Evolutionary conservation across 257 asterid genomes (phyloP).

Genomic region (Gardenia jasminoides): DNA sequence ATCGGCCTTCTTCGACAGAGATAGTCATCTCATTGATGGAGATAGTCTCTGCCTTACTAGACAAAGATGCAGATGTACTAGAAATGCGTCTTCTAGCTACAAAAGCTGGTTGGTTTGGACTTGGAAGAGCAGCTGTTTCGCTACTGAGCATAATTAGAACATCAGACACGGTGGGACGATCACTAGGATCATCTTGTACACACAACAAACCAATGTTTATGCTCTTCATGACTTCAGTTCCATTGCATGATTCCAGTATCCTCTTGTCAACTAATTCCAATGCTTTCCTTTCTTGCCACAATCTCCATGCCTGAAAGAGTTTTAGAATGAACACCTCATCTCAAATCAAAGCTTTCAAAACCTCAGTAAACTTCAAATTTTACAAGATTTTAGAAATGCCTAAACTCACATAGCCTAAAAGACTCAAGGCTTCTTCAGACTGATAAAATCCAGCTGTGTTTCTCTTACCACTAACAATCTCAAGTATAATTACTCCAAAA

Average conservation of each 20-base stretch:
- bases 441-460: constrained; percentile 22
- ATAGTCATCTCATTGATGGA: not conserved
- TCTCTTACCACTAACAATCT: constrained; percentile 29
- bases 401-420: constrained; percentile 33
- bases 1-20: not conserved
- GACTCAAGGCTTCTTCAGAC: constrained; percentile 25
- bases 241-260: constrained; percentile 12
- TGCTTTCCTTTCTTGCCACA: constrained; percentile 28
- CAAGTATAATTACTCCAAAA: constrained; percentile 34
- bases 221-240: constrained; percentile 20
- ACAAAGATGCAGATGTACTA: not conserved
- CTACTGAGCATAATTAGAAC: constrained; percentile 28
- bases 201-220: constrained; percentile 32
- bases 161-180: constrained; percentile 34
- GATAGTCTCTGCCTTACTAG: not conserved
- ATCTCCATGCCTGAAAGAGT: constrained; percentile 31
- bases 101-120: constrained; percentile 30
- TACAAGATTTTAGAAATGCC: not conserved
- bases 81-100: not conserved
- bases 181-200: constrained; percentile 30
- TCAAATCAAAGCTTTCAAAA: not conserved
- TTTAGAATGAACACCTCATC: not conserved
- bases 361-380: not conserved
- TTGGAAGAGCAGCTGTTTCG: constrained; percentile 18
- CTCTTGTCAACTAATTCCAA: constrained; percentile 18